Conservation (phyloP, 371 early-diverging fungal species). For the Rhizomucor miehei region DNA sequence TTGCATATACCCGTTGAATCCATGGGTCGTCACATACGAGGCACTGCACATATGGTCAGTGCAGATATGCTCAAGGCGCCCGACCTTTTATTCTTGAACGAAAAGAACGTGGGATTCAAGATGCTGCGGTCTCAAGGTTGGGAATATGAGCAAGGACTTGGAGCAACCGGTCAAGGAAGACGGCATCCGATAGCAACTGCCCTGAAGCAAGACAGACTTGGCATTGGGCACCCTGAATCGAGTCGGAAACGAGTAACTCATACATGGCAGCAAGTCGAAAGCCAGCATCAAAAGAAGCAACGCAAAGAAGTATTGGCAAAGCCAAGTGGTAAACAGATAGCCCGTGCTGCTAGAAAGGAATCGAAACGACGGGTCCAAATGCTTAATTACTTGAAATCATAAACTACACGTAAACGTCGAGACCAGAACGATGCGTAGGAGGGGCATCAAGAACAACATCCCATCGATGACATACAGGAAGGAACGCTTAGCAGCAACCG, state of each 20-base stretch:
- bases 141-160: slow-evolving; percentile 53
- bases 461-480: too few species aligned
- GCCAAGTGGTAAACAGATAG: slow-evolving; percentile 27
- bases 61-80: slow-evolving; percentile 5
- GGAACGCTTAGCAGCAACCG: too few species aligned
- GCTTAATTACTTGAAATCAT: slow-evolving; percentile 18
- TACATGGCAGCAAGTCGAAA: slow-evolving; percentile 16
- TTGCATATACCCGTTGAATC: slow-evolving; percentile 10
- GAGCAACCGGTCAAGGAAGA: slow-evolving; percentile 39
- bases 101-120: slow-evolving; percentile 39
- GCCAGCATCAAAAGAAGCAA: slow-evolving; percentile 10
- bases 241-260: slow-evolving; percentile 28
- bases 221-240: slow-evolving; percentile 32
- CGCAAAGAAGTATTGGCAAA: neutral
- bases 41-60: slow-evolving; percentile 34
- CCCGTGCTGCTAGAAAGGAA: slow-evolving; percentile 17
- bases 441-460: too few species aligned
- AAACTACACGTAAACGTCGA: too few species aligned
- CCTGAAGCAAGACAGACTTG: slow-evolving; percentile 46
- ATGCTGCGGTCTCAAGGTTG: slow-evolving; percentile 53
- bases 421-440: too few species aligned
- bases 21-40: slow-evolving; percentile 23
- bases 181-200: slow-evolving; percentile 50
- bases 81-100: slow-evolving; percentile 23
- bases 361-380: slow-evolving; percentile 14